Evolutionary conservation across 2,329 filamentous ascomycete species (phyloP), one percentile per base, ranked within the genome.

Genomic region (Epichloe uncinata): DNA sequence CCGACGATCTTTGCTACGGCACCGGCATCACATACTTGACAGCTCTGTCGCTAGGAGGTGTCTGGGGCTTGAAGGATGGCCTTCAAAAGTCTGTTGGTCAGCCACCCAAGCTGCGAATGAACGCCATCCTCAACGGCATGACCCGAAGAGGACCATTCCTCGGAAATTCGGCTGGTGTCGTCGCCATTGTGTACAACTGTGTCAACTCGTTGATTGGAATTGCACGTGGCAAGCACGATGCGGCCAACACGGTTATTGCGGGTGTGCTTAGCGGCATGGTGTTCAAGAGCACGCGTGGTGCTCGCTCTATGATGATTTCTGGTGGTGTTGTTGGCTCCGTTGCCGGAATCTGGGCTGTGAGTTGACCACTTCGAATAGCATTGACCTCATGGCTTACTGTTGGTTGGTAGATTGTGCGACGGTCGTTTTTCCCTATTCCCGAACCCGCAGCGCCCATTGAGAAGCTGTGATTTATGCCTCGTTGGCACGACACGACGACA

Each of bases 1-100:
- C 90, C 53, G 93, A 98, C 65, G 93, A 98, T 67, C 80, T 98
- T 53, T 97, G 93, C 72, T 98, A 98, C 67, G 93, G 94, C 63
- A 94, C 93, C 20, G 93, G 93, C 60, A 83, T 91, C 54, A 95
- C 89, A 63, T 98, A 98, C 66, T 75, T 98, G 53, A 74, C 86
- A n/a, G 93, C 86, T 6, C 73, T 98, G 60, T 78, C 84, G 40
- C 65, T 94, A 57, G 93, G 93, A 67, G 93, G 93, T 57, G 83
- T 81, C 51, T 97, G 91, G 91, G 93, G 93, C 54, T 68, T 98
- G 58, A 84, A 86, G 56, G 93, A 98, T 69, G 93, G 93, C 11
- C 71, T 97, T 60, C 81, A 83, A 62, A 83, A 85, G 67, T 85
- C 83, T n/a, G 80, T 80, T 54, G 77, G 73, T 50, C 79, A 84